A percentile compares a stretch with the other conserved stretches of the same genome.
phyloP scores from a whole-genome alignment of 768 basidiomycete genomes.

The Suillus discolor region DNA sequence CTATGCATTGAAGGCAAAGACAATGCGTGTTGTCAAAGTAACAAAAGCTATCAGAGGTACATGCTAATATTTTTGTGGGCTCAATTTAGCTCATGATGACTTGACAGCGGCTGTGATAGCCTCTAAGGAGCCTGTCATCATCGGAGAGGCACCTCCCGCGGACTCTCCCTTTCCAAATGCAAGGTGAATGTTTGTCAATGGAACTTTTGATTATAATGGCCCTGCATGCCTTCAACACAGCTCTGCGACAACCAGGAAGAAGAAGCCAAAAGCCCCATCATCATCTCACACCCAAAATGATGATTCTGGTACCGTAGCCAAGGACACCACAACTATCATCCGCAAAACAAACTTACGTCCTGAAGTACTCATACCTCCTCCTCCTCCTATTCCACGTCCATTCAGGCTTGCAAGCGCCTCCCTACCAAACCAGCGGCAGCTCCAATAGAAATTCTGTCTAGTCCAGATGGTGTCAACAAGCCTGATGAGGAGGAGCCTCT shows the following conservation, averaged over 20 bases:
- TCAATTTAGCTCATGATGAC: neutral
- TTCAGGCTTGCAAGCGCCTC: neutral
- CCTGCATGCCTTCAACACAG: neutral
- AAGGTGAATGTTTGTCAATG: neutral
- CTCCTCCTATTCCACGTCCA: too few relatives aligned
- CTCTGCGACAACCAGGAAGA: neutral
- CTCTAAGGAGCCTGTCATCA: neutral
- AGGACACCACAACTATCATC: neutral
- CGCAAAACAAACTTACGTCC: neutral
- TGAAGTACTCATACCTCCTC: neutral
- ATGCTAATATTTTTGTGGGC: neutral
- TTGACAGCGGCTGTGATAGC: neutral
- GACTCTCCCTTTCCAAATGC: neutral
- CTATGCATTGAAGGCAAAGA: neutral
- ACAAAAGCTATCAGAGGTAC: neutral
- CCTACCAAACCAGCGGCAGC: neutral
- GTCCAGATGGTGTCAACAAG: neutral
- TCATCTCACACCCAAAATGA: neutral
- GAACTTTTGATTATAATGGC: neutral
- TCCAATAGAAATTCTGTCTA: neutral
- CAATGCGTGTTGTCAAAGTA: neutral
- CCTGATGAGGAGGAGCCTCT: neutral
- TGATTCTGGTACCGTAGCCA: neutral
- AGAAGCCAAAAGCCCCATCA: neutral
- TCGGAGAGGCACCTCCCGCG: neutral